Evolutionary conservation across 768 basidiomycete species (phyloP), one percentile per base, ranked within the genome.

Genomic region (Suillus clintonianus): DNA sequence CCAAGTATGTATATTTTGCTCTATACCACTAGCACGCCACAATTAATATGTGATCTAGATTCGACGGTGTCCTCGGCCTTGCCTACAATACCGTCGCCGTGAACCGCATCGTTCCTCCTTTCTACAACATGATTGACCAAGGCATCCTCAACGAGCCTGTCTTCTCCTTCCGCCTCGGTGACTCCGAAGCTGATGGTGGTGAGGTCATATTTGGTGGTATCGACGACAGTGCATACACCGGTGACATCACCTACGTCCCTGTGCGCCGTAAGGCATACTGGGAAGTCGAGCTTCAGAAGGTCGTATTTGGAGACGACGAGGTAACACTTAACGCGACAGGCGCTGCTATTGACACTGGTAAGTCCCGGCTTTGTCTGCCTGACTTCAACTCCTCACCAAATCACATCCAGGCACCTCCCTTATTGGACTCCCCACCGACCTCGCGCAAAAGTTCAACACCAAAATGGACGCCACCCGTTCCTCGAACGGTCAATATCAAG

Each of bases 371-470:
- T 72, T 67, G 0, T 13, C 22, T 24, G 15, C 30, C 32, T n/a
- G 2, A 13, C 51, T 43, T 58, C 50, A 17, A 39, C 22, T 14
- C 36, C 48, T 34, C 60, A 71, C 50, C 69, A 13, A 24, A 57
- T 54, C 32, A 0, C 27, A 8, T 59, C 6, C 24, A 89, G 95
- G 95, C 61, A 98, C 97, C 45, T 96, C 94, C 8, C 83, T 98
- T 64, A 98, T 99, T 69, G 96, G 90, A 57, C 82, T 97, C 57
- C 97, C 97, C 58, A 88, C 89, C 62, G 97, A 99, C 72, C 85
- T 99, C 60, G 96, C 97, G 59, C 97, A 99, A 82, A 94, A 99
- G 94, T 81, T 99, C 71, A 99, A 99, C 79, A 82, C 90, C 37
- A 89, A 91, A 76, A 97, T 99, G 59, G 97, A 97, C 64, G 97